Conservation (phyloP, 2,329 filamentous ascomycete species). For the Zasmidium citrigriseum region DNA sequence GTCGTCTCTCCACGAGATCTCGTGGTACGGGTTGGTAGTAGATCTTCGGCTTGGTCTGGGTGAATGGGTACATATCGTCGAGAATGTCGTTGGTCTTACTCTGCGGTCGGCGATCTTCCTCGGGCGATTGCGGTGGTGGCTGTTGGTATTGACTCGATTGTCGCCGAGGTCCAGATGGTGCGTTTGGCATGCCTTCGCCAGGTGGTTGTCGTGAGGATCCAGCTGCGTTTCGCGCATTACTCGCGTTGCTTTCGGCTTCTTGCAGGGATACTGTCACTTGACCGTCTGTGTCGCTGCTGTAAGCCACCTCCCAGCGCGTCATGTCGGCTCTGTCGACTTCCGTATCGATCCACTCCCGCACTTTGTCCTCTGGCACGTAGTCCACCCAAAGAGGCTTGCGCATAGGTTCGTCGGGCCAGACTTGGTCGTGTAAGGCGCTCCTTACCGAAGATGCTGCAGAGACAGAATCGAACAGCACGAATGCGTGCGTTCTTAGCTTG, state of each 20-base stretch:
- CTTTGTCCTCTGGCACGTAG: slow-evolving; percentile 76
- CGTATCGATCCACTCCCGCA: slow-evolving; percentile 70
- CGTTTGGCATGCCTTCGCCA: slow-evolving; percentile 28
- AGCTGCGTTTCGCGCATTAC: not conserved
- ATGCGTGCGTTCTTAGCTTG: slow-evolving; percentile 82
- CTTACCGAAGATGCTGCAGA: slow-evolving; percentile 76
- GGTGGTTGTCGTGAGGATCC: slow-evolving; percentile 26
- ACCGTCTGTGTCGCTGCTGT: slow-evolving; percentile 54
- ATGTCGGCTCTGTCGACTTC: slow-evolving; percentile 53
- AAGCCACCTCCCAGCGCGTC: slow-evolving; percentile 72
- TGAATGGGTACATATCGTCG: slow-evolving; percentile 62
- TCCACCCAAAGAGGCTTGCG: slow-evolving; percentile 86
- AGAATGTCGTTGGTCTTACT: slow-evolving; percentile 40
- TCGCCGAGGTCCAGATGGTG: slow-evolving; percentile 23
- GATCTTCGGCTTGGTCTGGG: slow-evolving; percentile 62
- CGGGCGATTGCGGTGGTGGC: slow-evolving; percentile 8
- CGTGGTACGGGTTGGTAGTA: slow-evolving; percentile 68
- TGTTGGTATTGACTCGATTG: slow-evolving; percentile 15
- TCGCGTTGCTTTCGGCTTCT: slow-evolving; percentile 21
- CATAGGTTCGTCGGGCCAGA: slow-evolving; percentile 86
- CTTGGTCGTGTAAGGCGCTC: slow-evolving; percentile 69
- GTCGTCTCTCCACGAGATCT: slow-evolving; percentile 64
- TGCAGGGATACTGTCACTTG: slow-evolving; percentile 42
- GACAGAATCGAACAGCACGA: slow-evolving; percentile 70
- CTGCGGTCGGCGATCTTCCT: slow-evolving; percentile 10